Percentiles rank a stretch among this genome's conserved stretches.
Conservation (phyloP, 2,329 filamentous ascomycete genomes). For the Amauroascus niger region DNA sequence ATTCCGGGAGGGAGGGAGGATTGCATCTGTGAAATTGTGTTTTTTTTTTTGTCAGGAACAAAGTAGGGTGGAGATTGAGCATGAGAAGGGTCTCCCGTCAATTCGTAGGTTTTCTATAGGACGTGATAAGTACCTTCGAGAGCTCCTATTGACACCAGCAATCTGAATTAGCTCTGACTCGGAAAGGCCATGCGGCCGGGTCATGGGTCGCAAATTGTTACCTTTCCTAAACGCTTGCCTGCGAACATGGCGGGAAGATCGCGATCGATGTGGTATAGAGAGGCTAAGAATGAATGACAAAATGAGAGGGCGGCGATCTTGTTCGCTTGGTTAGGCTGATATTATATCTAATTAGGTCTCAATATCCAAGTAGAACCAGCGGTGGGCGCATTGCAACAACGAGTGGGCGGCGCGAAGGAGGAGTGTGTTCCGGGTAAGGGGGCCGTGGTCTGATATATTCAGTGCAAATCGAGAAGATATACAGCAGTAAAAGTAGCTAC, state of each 20-base stretch:
- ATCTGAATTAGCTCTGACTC: slow-evolving; percentile 19
- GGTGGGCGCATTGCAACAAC: neutral
- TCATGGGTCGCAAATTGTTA: slow-evolving; percentile 23
- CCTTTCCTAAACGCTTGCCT: slow-evolving; percentile 40
- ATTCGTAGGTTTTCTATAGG: neutral
- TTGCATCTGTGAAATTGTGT: slow-evolving; percentile 40
- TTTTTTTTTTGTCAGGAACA: neutral
- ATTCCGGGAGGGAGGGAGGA: slow-evolving; percentile 58
- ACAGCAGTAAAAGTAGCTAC: too few species aligned
- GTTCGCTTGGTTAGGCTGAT: neutral
- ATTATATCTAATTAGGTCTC: neutral
- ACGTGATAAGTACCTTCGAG: slow-evolving; percentile 49
- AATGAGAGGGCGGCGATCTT: neutral
- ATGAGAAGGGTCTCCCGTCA: neutral
- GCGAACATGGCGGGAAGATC: slow-evolving; percentile 38
- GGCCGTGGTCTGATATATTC: too few species aligned
- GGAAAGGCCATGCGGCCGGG: neutral
- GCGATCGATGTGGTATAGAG: neutral
- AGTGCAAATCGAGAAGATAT: too few species aligned
- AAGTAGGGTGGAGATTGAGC: neutral
- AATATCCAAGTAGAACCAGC: neutral
- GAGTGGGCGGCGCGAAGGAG: neutral
- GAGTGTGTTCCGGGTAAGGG: too few species aligned
- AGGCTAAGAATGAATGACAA: neutral
- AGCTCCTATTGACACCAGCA: slow-evolving; percentile 46